Base-by-base conservation (phyloP, 306 rosid genomes). In the Rosa multiflora region DNA sequence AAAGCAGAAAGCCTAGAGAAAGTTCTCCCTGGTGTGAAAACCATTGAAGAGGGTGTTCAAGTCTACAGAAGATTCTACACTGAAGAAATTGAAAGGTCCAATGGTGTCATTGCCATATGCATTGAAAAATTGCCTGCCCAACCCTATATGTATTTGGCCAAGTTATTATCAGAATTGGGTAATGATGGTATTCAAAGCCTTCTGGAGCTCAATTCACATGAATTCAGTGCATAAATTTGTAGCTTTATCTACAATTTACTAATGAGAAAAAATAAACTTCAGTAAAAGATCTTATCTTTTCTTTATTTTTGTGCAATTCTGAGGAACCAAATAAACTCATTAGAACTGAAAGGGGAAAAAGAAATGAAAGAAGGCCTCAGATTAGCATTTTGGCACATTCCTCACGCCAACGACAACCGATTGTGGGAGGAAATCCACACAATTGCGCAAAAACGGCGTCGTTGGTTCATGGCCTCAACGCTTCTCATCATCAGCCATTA, bases 311-410 rank as follows among this genome's bases (percentile, higher is more conserved):
- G 8, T 26, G 70, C 29, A 44, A 75, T 79, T 35, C 8, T 48
- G 56, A 23, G 42, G 52, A 39, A 72, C 20, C 37, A 73, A 21
- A 49, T 67, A n/a, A n/a, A 3, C 7, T 3, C 9, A n/a, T 3
- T 13, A 12, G 43, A 6, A 2, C 4, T 1, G 43, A 29, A 42
- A 52, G 17, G 17, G 2, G 23, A 2, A 32, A 32, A 32, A 32
- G 37, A 2, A 32, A 61, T 26, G 8, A 13, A 7, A 5, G 37
- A 61, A 44, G 29, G 89, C 90, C 87, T 92, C 95, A 89, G 92
- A 90, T 92, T 92, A 90, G 95, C 95, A 90, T 92, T 18, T 81
- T 79, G 93, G 86, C 97, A 90, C 91, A 89, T 89, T 92, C 91
- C 52, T 79, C 97, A 76, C 83, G 2, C 89, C 89, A 73, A 47